Evolutionary conservation across 1,284 basidiomycete species (phyloP).

Genomic region (Inonotus obliquus): DNA sequence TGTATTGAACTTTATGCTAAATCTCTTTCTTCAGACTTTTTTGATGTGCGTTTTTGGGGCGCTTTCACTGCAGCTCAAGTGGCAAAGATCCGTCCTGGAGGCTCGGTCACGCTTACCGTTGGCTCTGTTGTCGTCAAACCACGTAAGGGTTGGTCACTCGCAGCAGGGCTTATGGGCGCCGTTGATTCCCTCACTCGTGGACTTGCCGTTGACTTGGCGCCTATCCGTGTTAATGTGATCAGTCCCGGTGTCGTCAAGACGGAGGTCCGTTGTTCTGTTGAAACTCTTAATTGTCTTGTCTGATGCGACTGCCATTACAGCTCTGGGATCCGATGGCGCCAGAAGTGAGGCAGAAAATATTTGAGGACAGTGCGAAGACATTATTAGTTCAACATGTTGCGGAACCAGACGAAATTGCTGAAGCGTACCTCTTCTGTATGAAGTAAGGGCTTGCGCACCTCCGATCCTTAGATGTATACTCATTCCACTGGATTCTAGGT

Average conservation of each 20-base stretch:
- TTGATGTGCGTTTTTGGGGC: conserved; percentile 24
- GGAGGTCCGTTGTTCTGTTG: conserved; percentile 6
- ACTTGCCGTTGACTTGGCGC: conserved; percentile 23
- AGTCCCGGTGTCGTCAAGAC: conserved; percentile 22
- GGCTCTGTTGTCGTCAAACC: conserved; percentile 21
- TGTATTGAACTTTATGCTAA: background rate
- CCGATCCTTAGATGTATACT: background rate
- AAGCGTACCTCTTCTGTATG: conserved; percentile 24
- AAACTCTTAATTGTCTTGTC: background rate
- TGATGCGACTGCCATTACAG: conserved; percentile 9
- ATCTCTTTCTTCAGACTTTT: conserved; percentile 6
- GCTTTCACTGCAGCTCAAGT: conserved; percentile 19
- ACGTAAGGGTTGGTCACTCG: conserved; percentile 19
- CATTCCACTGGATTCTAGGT: conserved; percentile 9
- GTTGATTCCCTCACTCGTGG: conserved; percentile 22
- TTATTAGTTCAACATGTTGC: conserved; percentile 21
- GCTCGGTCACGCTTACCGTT: conserved; percentile 21
- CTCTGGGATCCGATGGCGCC: conserved; percentile 19
- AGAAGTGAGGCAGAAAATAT: conserved; percentile 16
- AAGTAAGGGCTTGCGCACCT: conserved; percentile 16
- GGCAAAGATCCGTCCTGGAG: conserved; percentile 19
- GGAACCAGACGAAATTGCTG: conserved; percentile 22
- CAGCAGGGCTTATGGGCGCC: conserved; percentile 21
- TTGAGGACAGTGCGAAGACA: conserved; percentile 10
- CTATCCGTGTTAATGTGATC: conserved; percentile 22